Evolutionary conservation across 2,329 filamentous ascomycete genomes (phyloP).

Genomic region (Helminthosporium solani): DNA sequence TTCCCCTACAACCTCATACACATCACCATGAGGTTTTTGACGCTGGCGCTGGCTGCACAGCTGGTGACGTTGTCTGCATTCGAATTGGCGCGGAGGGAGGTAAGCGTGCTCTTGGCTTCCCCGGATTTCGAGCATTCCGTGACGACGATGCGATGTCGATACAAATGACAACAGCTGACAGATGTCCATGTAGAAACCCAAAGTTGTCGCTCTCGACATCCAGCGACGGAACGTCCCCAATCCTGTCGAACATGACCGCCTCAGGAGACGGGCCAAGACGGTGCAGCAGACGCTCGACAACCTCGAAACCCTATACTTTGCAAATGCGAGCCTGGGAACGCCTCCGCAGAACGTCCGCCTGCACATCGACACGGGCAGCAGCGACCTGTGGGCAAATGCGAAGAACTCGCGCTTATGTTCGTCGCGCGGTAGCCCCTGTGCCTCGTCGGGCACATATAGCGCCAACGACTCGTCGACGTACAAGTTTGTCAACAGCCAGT

Average conservation of each 20-base stretch:
- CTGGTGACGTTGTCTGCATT: constrained; percentile 34
- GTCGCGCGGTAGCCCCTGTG: constrained; percentile 54
- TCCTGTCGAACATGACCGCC: constrained; percentile 49
- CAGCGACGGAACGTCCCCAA: constrained; percentile 50
- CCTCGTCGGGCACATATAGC: constrained; percentile 64
- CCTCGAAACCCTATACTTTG: constrained; percentile 61
- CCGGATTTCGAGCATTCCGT: constrained; percentile 4
- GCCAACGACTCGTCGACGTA: constrained; percentile 76
- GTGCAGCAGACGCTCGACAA: constrained; percentile 55
- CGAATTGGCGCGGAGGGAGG: constrained; percentile 34
- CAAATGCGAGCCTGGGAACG: constrained; percentile 59
- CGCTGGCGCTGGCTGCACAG: constrained; percentile 27
- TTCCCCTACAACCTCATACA: constrained; percentile 1
- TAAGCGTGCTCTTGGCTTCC: constrained; percentile 33
- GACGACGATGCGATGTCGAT: too few relatives aligned
- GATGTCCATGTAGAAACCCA: constrained; percentile 44
- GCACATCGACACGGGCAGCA: constrained; percentile 64
- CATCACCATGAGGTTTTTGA: constrained; percentile 33
- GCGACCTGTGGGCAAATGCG: constrained; percentile 68
- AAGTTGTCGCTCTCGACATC: constrained; percentile 53
- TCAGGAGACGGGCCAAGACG: constrained; percentile 45
- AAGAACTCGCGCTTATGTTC: constrained; percentile 61
- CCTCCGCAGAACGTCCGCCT: constrained; percentile 56
- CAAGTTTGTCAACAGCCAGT: constrained; percentile 68
- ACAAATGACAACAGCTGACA: too few relatives aligned